A percentile compares a stretch with the other conserved stretches of the same genome.
Evolutionary conservation across 169 alveolate species (phyloP).

Genomic region (Amoebophrya sp.): DNA sequence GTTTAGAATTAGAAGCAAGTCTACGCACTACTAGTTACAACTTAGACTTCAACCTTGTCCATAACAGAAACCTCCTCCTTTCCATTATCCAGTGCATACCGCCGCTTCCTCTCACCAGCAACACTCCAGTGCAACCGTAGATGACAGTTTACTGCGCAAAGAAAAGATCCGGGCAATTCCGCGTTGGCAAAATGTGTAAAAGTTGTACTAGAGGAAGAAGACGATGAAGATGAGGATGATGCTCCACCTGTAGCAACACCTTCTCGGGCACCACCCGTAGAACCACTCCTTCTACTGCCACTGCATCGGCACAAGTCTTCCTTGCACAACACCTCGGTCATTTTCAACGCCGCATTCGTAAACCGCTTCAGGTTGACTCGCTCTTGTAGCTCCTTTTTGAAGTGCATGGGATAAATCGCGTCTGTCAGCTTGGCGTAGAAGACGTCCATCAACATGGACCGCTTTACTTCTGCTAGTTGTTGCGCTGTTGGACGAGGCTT

Average conservation of each 20-base stretch:
- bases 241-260: not conserved
- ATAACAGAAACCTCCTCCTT: not conserved
- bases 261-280: too few relatives aligned
- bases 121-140: not conserved
- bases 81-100: too few relatives aligned
- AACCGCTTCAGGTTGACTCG: not conserved
- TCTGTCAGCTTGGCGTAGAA: not conserved
- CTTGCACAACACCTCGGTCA: slow-evolving; percentile 7
- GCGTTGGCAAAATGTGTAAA: not conserved
- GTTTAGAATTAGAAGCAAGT: too few relatives aligned
- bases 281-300: too few relatives aligned
- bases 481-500: not conserved
- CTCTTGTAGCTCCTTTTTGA: not conserved
- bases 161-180: not conserved
- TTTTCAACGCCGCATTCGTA: not conserved
- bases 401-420: not conserved
- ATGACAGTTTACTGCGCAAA: not conserved
- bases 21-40: too few relatives aligned
- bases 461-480: not conserved
- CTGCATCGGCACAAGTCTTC: not conserved
- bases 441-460: not conserved
- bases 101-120: not conserved
- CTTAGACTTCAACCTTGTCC: too few relatives aligned
- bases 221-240: not conserved
- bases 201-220: not conserved